These are phyloP conservation scores for Mortierella sp. DNA, from an alignment of 371 early-diverging fungal species.

Conservation along the genomic window DNA sequence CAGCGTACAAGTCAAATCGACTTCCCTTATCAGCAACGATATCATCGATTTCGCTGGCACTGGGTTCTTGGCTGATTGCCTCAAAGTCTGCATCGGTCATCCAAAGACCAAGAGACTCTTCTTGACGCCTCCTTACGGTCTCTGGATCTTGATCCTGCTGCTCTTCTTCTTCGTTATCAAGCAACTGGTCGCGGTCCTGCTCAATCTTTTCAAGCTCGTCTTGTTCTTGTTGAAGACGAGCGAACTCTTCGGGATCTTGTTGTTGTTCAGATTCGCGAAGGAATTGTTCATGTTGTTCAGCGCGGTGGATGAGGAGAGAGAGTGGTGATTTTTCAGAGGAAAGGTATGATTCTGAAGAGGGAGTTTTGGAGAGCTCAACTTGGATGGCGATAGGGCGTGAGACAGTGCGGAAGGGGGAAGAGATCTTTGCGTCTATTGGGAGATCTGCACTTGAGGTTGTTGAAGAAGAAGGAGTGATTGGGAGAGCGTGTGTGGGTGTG, in stretches of 20 bases:
- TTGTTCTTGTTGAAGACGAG: conserved; percentile 33
- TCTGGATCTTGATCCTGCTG: conserved; percentile 34
- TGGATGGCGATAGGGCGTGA: conserved; percentile 49
- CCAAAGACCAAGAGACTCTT: conserved; percentile 50
- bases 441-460: conserved; percentile 7
- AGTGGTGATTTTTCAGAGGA: neutral
- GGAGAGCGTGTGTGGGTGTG: conserved; percentile 32
- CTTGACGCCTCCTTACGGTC: conserved; percentile 34
- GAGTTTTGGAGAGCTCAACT: conserved; percentile 15
- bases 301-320: conserved; percentile 20
- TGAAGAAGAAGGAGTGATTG: conserved; percentile 32
- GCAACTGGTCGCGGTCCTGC: conserved; percentile 37
- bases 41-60: neutral
- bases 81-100: conserved; percentile 48
- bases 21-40: neutral
- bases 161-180: conserved; percentile 43
- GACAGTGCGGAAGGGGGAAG: conserved; percentile 31
- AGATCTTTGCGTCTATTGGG: neutral
- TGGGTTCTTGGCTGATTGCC: conserved; percentile 9
- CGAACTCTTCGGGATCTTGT: conserved; percentile 18
- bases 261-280: conserved; percentile 18
- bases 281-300: conserved; percentile 30
- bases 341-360: neutral
- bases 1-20: conserved; percentile 33
- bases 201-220: conserved; percentile 45